Conservation (phyloP, 805 yeast genomes). For the Wickerhamiella brachini region DNA sequence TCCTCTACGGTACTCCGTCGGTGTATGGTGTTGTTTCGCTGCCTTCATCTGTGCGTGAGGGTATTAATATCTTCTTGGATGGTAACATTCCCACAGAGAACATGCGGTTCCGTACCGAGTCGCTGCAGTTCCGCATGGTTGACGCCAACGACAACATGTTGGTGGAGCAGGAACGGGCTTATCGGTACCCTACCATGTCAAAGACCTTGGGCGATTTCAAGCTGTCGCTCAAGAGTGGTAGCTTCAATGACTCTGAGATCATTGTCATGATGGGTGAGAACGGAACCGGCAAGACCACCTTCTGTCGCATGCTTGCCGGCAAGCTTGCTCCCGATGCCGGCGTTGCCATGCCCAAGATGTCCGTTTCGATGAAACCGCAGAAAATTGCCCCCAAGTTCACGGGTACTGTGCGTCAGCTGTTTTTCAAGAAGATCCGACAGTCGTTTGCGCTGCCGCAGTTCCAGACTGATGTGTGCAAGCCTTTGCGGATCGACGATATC, state of each 20-base stretch:
- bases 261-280: constrained; percentile 99
- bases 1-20: constrained; percentile 94
- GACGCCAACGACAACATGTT: constrained; percentile 74
- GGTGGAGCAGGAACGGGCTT: constrained; percentile 66
- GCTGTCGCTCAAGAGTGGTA: constrained; percentile 70
- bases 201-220: constrained; percentile 96
- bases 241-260: constrained; percentile 90
- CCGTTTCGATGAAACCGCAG: constrained; percentile 97
- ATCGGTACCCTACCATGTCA: constrained; percentile 63
- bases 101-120: constrained; percentile 91
- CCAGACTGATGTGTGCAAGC: constrained; percentile 96
- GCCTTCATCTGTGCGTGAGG: constrained; percentile 96
- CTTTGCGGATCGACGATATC: constrained; percentile 82
- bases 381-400: constrained; percentile 97
- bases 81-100: constrained; percentile 97
- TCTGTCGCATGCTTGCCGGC: constrained; percentile 92
- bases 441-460: constrained; percentile 92
- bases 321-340: constrained; percentile 78
- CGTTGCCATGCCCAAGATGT: constrained; percentile 66
- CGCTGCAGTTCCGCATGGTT: constrained; percentile 80
- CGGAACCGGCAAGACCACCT: constrained; percentile 98
- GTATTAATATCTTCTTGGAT: constrained; percentile 94
- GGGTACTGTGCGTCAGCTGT: constrained; percentile 95
- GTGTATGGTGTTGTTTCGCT: constrained; percentile 97
- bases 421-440: constrained; percentile 91